Evolutionary conservation across 768 basidiomycete species (phyloP), one percentile per base, ranked within the genome.

Genomic region (button mushroom (Agaricus bisporus)): DNA sequence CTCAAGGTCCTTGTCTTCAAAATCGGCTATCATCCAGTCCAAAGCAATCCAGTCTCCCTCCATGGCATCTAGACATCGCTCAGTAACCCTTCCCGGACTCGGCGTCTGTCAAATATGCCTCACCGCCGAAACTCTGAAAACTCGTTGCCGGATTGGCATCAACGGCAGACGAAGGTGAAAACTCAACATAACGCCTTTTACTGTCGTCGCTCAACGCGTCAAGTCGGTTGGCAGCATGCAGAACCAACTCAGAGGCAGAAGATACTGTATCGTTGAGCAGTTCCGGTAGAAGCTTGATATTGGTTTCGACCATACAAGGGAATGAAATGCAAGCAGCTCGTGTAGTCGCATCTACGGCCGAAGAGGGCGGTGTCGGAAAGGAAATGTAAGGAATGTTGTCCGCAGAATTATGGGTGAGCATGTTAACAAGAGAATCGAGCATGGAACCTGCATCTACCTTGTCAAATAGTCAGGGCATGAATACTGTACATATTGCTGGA

Each of bases 131-230:
- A 61, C 81, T 82, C 32, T 69, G 70, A 59, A 86, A 86, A 0
- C 65, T 71, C 29, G 81, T 83, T 8, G 65, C 63, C 3, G 62
- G 57, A n/a, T 70, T 60, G 6, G 76, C 74, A 66, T 86, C 83
- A 4, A 84, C 83, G 3, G 81, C 83, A 61, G 69, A 66, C 11
- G 79, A 81, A 22, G 74, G 71, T 25, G 82, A 66, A 63, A 75
- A 68, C 2, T 61, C 56, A 37, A 78, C 56, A 60, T 81, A 82
- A 58, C 73, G 63, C 14, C 57, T 41, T 44, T 62, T 66, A 18
- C 61, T 61, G 22, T 66, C 60, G 25, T 65, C 61, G 11, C 72
- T 73, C 18, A 84, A 59, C 11, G 50, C 39, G 17, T 58, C 48
- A 7, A 63, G 58, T 49, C 73, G 73, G 35, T 56, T 61, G 35